Conservation (phyloP, 2,329 filamentous ascomycete genomes). For the Sporothrix pallida region DNA sequence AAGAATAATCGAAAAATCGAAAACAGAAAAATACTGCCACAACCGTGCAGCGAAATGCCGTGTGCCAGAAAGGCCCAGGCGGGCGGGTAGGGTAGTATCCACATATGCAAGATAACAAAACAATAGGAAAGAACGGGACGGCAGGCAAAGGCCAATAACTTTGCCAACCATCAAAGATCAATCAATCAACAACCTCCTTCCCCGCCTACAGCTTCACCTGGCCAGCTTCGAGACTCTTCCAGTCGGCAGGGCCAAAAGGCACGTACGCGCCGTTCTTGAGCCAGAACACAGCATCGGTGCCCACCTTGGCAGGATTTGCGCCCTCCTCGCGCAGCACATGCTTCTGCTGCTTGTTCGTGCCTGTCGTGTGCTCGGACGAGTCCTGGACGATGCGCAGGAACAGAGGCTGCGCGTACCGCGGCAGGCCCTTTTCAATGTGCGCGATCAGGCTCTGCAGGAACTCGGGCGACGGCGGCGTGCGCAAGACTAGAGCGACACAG, state of each 20-base stretch:
- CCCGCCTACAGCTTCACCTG: constrained; percentile 67
- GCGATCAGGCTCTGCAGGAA: constrained; percentile 63
- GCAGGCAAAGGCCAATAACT: too few relatives aligned
- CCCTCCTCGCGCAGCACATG: constrained; percentile 72
- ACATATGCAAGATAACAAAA: background rate
- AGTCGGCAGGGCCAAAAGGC: constrained; percentile 69
- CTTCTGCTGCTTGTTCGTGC: constrained; percentile 91
- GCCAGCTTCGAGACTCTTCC: constrained; percentile 70
- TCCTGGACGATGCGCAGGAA: constrained; percentile 73
- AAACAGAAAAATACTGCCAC: background rate
- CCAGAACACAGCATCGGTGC: constrained; percentile 64
- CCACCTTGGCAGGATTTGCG: constrained; percentile 67
- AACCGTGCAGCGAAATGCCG: background rate
- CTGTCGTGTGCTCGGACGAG: constrained; percentile 68
- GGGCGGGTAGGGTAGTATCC: too few relatives aligned
- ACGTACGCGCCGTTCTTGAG: constrained; percentile 69
- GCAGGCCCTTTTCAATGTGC: constrained; percentile 64
- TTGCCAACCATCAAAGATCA: too few relatives aligned
- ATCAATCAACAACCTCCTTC: too few relatives aligned
- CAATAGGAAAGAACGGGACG: background rate
- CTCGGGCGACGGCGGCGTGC: constrained; percentile 52
- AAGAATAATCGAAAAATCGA: background rate
- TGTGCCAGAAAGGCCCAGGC: too few relatives aligned
- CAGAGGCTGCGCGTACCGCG: constrained; percentile 75
- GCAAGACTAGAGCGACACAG: constrained; percentile 60